Base-by-base conservation (phyloP, 2,329 filamentous ascomycete genomes). In the Tolypocladium album region DNA sequence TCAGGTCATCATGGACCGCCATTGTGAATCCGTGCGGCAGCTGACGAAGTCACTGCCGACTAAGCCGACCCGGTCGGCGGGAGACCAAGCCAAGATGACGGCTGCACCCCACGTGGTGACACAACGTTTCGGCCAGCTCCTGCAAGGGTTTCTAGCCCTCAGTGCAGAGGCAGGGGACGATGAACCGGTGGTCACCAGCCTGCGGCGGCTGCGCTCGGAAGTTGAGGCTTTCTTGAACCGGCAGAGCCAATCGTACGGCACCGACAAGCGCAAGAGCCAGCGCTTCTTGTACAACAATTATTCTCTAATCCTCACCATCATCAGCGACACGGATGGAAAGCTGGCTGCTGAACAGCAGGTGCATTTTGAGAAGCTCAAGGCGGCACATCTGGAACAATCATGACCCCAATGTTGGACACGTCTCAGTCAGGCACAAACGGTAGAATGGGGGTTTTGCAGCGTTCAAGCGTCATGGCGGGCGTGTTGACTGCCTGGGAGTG, bases 241-340 rank as follows among this genome's bases (percentile, higher is more conserved):
- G 70, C 79, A 92, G 61, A 89, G 89, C 69, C 88, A 90, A 66
- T 79, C 79, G 0, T 90, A 92, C 63, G 86, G 84, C 24, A 76
- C 81, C 1, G 93, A 96, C 68, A 81, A 84, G 64, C 84, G 90
- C 70, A 95, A 95, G 76, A 82, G 88, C 65, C 88, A 93, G 66
- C 81, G 94, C 53, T 97, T 97, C 70, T 74, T 99, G 68, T 94
- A 89, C 70, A 99, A 97, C 71, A 99, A 99, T 72, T 97, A 96
- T 74, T 95, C 90, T 59, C 79, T 99, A 64, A 84, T 99, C n/a
- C 79, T 91, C 67, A 97, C 94, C 13, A 97, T 99, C 63, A 89
- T 99, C 64, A 85, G 88, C 68, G 88, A 93, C 67, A 82, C 85
- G 5, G 80, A 82, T 13, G 90, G 90, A 4, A 90, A 89, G 71